Base-by-base conservation (phyloP, 2,329 filamentous ascomycete species). In the Colletotrichum karsti region DNA sequence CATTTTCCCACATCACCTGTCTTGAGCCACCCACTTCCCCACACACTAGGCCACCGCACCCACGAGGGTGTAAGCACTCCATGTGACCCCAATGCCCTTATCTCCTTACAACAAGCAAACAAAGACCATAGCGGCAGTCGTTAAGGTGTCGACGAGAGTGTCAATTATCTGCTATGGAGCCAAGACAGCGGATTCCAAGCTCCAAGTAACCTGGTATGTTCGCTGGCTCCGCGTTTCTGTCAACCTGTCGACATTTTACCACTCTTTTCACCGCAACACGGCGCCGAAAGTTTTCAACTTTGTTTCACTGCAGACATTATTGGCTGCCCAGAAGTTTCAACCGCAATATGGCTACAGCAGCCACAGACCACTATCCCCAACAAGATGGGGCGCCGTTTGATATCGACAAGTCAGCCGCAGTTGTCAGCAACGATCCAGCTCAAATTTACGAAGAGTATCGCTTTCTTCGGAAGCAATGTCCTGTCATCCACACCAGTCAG, bases 401-500 rank as follows among this genome's bases (percentile, higher is more conserved):
- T 37, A 72, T 73, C 18, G 69, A 73, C 41, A 59, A 63, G 7
- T 62, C 69, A 15, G 59, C 69, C 4, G 71, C 65, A 22, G 69
- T 73, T 8, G 42, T 69, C 39, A 71, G 70, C 62, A 60, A 72
- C 50, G 66, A 73, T 37, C 63, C 67, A 4, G 37, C 50, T 10
- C 51, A 65, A 44, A 72, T 73, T 9, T 69, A 72, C 44, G 51
- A 54, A 18, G 71, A 73, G 24, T 73, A 73, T 54, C 61, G 62
- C 37, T 48, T 67, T 24, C 66, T 73, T 24, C 70, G 69, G 10
- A 42, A 61, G 9, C 39, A 67, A 24, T 73, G 72, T 35, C 72
- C 72, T 2, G 22, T 73, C 2, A 58, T 69, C 15, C 62, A 71
- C 44, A 73, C 72, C 13, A 70, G 7, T 2, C 67, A 70, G 35